These are phyloP conservation scores for Chalciporus sp. DNA, from an alignment of 1,284 basidiomycete genomes.

Conservation along the genomic window DNA sequence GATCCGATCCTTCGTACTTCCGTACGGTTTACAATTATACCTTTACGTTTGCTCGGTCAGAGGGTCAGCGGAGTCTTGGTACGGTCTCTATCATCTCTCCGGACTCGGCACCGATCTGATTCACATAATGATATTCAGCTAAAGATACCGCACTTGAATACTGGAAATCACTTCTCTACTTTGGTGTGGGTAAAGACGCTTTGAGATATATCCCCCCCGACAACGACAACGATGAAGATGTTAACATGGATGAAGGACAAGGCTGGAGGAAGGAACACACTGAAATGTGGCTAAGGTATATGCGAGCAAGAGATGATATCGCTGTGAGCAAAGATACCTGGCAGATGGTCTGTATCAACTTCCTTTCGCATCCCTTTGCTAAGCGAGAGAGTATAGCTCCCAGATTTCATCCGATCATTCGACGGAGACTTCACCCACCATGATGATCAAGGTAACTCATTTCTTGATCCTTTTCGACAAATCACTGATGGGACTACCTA, in stretches of 20 bases:
- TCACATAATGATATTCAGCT: conserved; percentile 40
- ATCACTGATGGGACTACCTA: conserved; percentile 7
- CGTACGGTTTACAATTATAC: conserved; percentile 87
- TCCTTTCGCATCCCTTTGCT: conserved; percentile 3
- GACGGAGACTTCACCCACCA: conserved; percentile 82
- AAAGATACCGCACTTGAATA: conserved; percentile 79
- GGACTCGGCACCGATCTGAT: conserved; percentile 8
- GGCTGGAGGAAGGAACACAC: conserved; percentile 74
- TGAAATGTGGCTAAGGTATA: conserved; percentile 84
- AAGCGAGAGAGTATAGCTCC: conserved; percentile 53
- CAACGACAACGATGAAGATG: conserved; percentile 43
- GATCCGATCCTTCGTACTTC: conserved; percentile 76
- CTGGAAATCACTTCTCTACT: conserved; percentile 84
- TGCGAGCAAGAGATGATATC: conserved; percentile 70
- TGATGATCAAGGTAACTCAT: conserved; percentile 74
- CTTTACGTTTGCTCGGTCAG: conserved; percentile 81
- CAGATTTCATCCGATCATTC: conserved; percentile 81
- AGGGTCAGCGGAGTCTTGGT: conserved; percentile 78
- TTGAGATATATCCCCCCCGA: conserved; percentile 51
- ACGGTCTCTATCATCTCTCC: conserved; percentile 21
- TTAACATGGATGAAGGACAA: conserved; percentile 41
- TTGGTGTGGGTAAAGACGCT: conserved; percentile 75
- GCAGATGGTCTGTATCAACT: conserved; percentile 66
- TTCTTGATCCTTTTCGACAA: not conserved
- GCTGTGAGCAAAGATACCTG: conserved; percentile 95